Evolutionary conservation across 129 eudicot species (phyloP).

Genomic region (Daucus carota): DH1_v3.0 NC_030389.2:11673501-11674000

Average conservation of each 20-base stretch:
- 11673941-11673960: not conserved
- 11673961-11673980: not conserved
- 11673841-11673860: not conserved
- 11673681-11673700: not conserved
- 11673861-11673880: not conserved
- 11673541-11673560: not conserved
- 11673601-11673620: not conserved
- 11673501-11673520: constrained; percentile 47
- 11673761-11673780: not conserved
- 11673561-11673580: not conserved
- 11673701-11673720: not conserved
- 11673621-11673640: not conserved
- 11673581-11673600: not conserved
- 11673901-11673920: not conserved
- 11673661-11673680: not conserved
- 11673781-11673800: not conserved
- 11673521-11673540: constrained; percentile 22
- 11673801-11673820: not conserved
- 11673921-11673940: not conserved
- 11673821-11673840: not conserved
- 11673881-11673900: not conserved
- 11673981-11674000: not conserved
- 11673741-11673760: not conserved
- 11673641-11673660: not conserved
- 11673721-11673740: not conserved